These are phyloP conservation scores for Pleurotus djamor DNA, from an alignment of 768 basidiomycete genomes.

Conservation along the genomic window DNA sequence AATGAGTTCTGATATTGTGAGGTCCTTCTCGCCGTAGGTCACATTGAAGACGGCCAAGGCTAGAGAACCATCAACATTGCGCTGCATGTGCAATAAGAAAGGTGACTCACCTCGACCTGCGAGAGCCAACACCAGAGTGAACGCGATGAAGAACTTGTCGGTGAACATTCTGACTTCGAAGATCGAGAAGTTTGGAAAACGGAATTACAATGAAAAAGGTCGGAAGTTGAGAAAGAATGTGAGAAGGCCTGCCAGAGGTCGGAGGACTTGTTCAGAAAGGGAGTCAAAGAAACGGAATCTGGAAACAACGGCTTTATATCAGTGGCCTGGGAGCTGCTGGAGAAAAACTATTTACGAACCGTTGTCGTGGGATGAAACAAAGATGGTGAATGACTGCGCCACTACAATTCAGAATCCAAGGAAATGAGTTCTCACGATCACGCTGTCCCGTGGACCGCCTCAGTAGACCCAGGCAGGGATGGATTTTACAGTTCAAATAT, in stretches of 20 bases:
- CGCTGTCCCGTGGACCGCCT: too few relatives aligned
- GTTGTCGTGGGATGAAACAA: not conserved
- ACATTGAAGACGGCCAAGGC: slow-evolving; percentile 10
- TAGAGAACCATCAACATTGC: not conserved
- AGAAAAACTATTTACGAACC: slow-evolving; percentile 3
- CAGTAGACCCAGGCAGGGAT: too few relatives aligned
- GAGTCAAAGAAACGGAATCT: not conserved
- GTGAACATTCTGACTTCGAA: slow-evolving; percentile 6
- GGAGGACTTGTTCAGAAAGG: slow-evolving; percentile 6
- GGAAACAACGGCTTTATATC: slow-evolving; percentile 1
- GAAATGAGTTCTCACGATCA: too few relatives aligned
- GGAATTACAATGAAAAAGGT: not conserved
- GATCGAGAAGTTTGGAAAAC: not conserved
- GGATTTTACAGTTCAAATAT: too few relatives aligned
- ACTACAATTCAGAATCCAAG: not conserved
- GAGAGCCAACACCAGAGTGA: slow-evolving; percentile 9
- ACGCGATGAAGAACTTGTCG: slow-evolving; percentile 3
- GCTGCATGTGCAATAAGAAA: not conserved
- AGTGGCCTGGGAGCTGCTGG: slow-evolving; percentile 5
- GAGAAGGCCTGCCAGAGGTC: slow-evolving; percentile 12
- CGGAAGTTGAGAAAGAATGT: slow-evolving; percentile 1
- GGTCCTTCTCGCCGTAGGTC: not conserved
- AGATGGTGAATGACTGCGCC: not conserved
- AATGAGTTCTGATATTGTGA: slow-evolving; percentile 3
- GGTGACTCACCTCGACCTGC: slow-evolving; percentile 12